These are phyloP conservation scores for Moesziomyces sp. DNA, from an alignment of 1,284 basidiomycete genomes.

Conservation along the genomic window DNA sequence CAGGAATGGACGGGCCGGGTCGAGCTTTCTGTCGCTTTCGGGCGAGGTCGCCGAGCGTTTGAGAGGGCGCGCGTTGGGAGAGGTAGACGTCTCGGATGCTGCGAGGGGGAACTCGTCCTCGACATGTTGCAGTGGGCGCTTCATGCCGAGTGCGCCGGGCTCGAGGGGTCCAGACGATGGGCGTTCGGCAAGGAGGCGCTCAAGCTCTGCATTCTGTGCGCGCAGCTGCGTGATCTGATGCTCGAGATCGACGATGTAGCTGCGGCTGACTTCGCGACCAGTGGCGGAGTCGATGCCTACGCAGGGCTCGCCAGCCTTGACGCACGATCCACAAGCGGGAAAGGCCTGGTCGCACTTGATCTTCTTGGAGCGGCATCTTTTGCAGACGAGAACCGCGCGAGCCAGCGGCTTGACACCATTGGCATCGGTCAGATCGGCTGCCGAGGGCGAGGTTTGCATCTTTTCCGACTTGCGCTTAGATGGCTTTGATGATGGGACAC, in stretches of 20 bases:
- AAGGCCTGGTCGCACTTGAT: conserved; percentile 53
- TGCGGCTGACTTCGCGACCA: conserved; percentile 45
- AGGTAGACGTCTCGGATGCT: conserved; percentile 17
- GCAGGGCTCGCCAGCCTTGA: conserved; percentile 48
- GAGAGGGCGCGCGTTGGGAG: conserved; percentile 15
- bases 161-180: conserved; percentile 7
- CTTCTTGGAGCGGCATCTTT: conserved; percentile 49
- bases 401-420: conserved; percentile 40
- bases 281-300: conserved; percentile 50
- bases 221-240: conserved; percentile 38
- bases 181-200: conserved; percentile 17
- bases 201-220: conserved; percentile 41
- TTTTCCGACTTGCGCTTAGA: conserved; percentile 32
- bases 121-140: conserved; percentile 38
- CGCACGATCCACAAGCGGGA: conserved; percentile 47
- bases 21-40: conserved; percentile 4
- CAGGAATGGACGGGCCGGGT: conserved; percentile 4
- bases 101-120: conserved; percentile 27
- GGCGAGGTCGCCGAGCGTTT: conserved; percentile 25
- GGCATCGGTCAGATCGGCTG: conserved; percentile 5
- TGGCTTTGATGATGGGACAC: conserved; percentile 9
- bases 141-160: conserved; percentile 9
- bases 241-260: conserved; percentile 49
- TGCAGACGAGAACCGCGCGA: conserved; percentile 45
- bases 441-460: conserved; percentile 9